Evolutionary conservation across 305 asterid genomes (phyloP), one percentile per base, ranked within the genome.

Genomic region (Fraxinus paxiana): DNA sequence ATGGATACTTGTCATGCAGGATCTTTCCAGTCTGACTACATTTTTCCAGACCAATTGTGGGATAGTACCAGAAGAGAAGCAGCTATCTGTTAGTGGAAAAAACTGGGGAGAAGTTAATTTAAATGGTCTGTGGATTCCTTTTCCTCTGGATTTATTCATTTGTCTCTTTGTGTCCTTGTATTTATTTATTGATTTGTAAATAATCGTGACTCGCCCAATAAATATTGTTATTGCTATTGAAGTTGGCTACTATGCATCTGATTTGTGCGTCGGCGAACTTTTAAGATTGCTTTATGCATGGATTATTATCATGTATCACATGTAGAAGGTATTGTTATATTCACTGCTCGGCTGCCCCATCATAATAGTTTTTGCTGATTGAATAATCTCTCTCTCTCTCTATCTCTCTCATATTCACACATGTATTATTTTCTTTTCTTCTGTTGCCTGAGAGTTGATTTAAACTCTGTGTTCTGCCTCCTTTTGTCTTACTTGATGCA

Each of bases 101-200:
- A 96, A 96, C 84, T 94, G 97, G 97, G 99, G 98, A 78, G 99
- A 96, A 83, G 97, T 96, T 85, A 97, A 96, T 87, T 83, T 96
- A 73, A 88, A 90, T 87, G 99, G 99, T 96, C 72, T 48, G 86
- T 81, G 34, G 41, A 26, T 67, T 51, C 31, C 77, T 82, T 79
- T 46, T 6, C 35, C 63, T 6, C 70, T 20, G 61, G 28, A 17
- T 80, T 35, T 34, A 30, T 67, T 13, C 76, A 22, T 17, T 67
- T 80, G 22, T 76, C 71, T 37, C 35, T 51, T 76, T 48, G 2
- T 76, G 65, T 65, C 37, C 20, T 18, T 15, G 34, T 37, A 54
- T 34, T 67, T 76, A 65, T 78, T 18, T 80, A 31, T 30, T 75
- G 12, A 6, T 10, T 56, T 76, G 3, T 22, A 24, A 22, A 17